phyloP scores from a whole-genome alignment of 1,139 yeast genomes.

The Magnusiomyces sp. region DNA sequence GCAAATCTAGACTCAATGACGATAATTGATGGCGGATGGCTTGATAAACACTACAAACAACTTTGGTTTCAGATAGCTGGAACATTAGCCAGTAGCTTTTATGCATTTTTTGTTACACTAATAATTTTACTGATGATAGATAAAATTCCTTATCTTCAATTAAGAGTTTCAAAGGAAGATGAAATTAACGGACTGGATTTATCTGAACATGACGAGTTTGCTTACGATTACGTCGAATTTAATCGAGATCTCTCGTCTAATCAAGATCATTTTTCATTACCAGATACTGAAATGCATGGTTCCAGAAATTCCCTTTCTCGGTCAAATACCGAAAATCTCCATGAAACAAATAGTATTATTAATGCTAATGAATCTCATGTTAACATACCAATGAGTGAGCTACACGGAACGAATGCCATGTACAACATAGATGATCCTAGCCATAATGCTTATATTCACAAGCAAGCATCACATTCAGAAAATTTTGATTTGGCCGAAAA shows the following conservation, averaged over 20 bases:
- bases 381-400: too few relatives aligned
- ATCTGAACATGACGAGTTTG: constrained; percentile 47
- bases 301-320: too few relatives aligned
- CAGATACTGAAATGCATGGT: too few relatives aligned
- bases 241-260: constrained; percentile 27
- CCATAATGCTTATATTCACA: too few relatives aligned
- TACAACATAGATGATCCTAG: too few relatives aligned
- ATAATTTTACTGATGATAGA: constrained; percentile 39
- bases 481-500: too few relatives aligned
- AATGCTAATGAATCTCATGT: too few relatives aligned
- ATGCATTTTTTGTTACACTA: constrained; percentile 37
- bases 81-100: constrained; percentile 35
- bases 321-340: too few relatives aligned
- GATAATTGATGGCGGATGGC: constrained; percentile 40
- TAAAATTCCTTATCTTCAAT: constrained; percentile 40
- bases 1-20: constrained; percentile 16
- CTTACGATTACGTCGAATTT: constrained; percentile 42
- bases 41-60: constrained; percentile 41
- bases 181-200: constrained; percentile 41
- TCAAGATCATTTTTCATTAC: too few relatives aligned
- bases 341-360: too few relatives aligned
- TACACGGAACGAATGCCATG: too few relatives aligned
- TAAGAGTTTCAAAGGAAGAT: constrained; percentile 40
- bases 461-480: too few relatives aligned
- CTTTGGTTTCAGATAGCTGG: constrained; percentile 44